phyloP scores from a whole-genome alignment of 2,329 filamentous ascomycete species.

The Neofusicoccum laricinum region DNA sequence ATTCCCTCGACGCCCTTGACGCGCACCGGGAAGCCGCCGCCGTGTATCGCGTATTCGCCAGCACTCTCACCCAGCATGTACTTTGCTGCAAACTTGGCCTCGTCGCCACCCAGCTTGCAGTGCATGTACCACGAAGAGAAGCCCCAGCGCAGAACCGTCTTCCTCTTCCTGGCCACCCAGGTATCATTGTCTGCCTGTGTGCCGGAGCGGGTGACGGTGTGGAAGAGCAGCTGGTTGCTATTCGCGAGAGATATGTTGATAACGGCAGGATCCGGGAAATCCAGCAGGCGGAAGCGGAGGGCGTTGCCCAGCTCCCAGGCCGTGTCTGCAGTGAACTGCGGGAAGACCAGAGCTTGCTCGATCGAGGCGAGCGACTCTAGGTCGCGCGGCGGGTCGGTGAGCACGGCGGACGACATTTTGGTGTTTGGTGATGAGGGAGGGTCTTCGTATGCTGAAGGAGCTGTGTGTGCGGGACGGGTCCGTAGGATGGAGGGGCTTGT shows the following conservation, averaged over 20 bases:
- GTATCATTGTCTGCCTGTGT: conserved; percentile 68
- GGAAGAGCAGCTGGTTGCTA: conserved; percentile 63
- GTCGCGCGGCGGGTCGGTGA: conserved; percentile 34
- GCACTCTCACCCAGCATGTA: conserved; percentile 58
- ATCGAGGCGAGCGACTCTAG: conserved; percentile 40
- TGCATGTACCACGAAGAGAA: conserved; percentile 68
- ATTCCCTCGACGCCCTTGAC: conserved; percentile 73
- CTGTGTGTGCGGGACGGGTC: too few species aligned
- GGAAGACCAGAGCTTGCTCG: conserved; percentile 45
- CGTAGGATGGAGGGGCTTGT: too few species aligned
- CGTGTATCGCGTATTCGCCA: conserved; percentile 71
- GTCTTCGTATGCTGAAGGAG: too few species aligned
- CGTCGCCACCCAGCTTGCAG: conserved; percentile 64
- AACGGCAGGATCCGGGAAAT: conserved; percentile 52
- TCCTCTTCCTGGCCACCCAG: conserved; percentile 64
- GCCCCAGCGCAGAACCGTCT: conserved; percentile 69
- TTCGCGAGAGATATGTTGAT: conserved; percentile 65
- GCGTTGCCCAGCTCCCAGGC: conserved; percentile 65
- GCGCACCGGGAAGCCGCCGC: conserved; percentile 70
- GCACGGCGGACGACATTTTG: conserved; percentile 15
- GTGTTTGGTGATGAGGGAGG: too few species aligned
- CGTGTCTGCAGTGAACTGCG: conserved; percentile 60
- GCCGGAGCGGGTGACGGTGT: conserved; percentile 64
- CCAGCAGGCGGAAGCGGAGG: conserved; percentile 61
- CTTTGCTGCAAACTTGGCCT: conserved; percentile 62